These are phyloP conservation scores for Jacaranda copaia DNA, from an alignment of 257 asterid species.

Conservation along the genomic window DNA sequence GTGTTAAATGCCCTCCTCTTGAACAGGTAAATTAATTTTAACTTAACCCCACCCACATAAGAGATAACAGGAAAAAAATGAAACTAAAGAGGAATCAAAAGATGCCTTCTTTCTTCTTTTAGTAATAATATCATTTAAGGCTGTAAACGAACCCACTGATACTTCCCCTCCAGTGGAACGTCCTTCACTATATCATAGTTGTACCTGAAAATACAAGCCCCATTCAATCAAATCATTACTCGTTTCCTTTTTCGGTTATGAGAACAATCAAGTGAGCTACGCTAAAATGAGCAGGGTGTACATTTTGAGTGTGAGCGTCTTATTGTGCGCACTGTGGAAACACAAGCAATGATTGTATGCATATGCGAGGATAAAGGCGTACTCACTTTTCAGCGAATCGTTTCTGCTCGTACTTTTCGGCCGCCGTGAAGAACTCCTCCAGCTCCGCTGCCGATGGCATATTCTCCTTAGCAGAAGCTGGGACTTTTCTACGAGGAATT, in stretches of 20 bases:
- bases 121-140: slow-evolving; percentile 46
- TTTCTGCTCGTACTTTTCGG: slow-evolving; percentile 73
- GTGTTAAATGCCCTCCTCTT: slow-evolving; percentile 38
- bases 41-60: slow-evolving; percentile 40
- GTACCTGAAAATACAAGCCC: slow-evolving; percentile 67
- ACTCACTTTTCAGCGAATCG: slow-evolving; percentile 83
- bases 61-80: slow-evolving; percentile 3
- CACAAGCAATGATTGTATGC: slow-evolving; percentile 40
- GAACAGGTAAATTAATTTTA: slow-evolving; percentile 30
- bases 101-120: slow-evolving; percentile 46
- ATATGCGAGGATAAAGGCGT: slow-evolving; percentile 38
- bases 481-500: slow-evolving; percentile 37
- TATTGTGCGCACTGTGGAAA: slow-evolving; percentile 45
- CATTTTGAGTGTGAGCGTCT: slow-evolving; percentile 30
- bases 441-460: slow-evolving; percentile 73
- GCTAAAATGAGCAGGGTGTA: slow-evolving; percentile 49
- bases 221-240: slow-evolving; percentile 47
- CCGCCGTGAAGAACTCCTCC: slow-evolving; percentile 78
- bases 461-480: slow-evolving; percentile 16
- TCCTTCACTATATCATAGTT: slow-evolving; percentile 80
- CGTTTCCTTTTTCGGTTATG: slow-evolving; percentile 42
- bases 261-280: slow-evolving; percentile 42
- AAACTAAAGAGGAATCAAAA: slow-evolving; percentile 31
- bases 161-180: slow-evolving; percentile 82
- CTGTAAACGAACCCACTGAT: slow-evolving; percentile 79